These are phyloP conservation scores for Luffa acutangula DNA, from an alignment of 306 rosid genomes.

Conservation along the genomic window DNA sequence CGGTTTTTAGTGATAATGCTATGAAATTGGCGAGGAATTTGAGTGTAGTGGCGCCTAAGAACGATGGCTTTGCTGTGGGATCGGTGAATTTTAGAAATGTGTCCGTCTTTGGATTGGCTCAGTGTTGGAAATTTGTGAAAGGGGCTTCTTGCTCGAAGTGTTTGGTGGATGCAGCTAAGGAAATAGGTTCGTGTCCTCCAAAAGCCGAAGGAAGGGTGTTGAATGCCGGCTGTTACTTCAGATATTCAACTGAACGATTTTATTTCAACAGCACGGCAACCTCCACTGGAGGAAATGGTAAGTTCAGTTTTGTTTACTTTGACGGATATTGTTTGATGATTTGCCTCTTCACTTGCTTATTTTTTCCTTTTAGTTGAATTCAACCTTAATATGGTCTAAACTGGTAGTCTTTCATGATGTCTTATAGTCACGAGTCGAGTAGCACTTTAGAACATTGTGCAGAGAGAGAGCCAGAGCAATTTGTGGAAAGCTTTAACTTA, in stretches of 20 bases:
- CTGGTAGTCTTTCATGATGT: background rate
- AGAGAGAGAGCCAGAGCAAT: background rate
- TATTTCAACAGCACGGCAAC: constrained; percentile 31
- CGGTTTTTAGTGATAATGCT: constrained; percentile 23
- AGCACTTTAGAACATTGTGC: background rate
- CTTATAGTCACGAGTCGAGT: background rate
- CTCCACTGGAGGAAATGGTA: constrained; percentile 12
- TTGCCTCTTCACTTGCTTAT: background rate
- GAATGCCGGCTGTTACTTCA: constrained; percentile 60
- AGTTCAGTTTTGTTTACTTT: constrained; percentile 15
- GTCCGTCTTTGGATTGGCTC: constrained; percentile 58
- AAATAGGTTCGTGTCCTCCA: constrained; percentile 30
- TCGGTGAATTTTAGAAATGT: constrained; percentile 19
- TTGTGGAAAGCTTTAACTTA: background rate
- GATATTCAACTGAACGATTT: constrained; percentile 45
- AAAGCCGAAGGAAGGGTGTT: constrained; percentile 55
- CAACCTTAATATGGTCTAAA: background rate
- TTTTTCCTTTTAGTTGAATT: background rate
- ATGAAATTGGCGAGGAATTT: constrained; percentile 39
- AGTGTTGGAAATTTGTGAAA: constrained; percentile 54
- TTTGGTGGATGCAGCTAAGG: constrained; percentile 28
- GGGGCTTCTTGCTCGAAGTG: constrained; percentile 31
- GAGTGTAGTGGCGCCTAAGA: constrained; percentile 31
- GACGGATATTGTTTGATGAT: background rate
- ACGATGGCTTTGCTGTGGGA: constrained; percentile 40